Conservation (phyloP, 2,329 filamentous ascomycete species). For the Diaporthe sp. region DNA sequence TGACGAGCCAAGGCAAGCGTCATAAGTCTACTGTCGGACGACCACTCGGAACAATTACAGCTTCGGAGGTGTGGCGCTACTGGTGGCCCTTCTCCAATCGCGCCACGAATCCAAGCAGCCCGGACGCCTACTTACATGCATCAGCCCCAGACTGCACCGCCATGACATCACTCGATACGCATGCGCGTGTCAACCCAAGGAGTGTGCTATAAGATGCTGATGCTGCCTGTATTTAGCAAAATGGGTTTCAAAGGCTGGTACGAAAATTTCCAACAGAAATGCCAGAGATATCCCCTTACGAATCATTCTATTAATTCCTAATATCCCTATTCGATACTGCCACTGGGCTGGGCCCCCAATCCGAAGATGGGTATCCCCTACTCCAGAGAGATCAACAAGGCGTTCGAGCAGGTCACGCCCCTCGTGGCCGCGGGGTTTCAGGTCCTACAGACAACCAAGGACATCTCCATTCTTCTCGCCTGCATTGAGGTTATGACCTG, state of each 20-base stretch:
- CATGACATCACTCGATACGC: slow-evolving; percentile 38
- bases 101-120: neutral
- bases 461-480: slow-evolving; percentile 39
- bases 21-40: neutral
- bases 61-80: slow-evolving; percentile 28
- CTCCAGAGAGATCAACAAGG: slow-evolving; percentile 35
- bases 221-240: neutral
- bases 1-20: slow-evolving; percentile 6
- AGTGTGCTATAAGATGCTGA: neutral
- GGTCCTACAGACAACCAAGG: slow-evolving; percentile 39
- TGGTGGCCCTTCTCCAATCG: slow-evolving; percentile 27
- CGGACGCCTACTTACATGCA: slow-evolving; percentile 19
- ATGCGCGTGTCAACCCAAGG: neutral
- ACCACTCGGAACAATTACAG: slow-evolving; percentile 32
- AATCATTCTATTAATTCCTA: neutral
- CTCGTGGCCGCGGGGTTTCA: slow-evolving; percentile 38
- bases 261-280: neutral
- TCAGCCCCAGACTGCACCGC: slow-evolving; percentile 23
- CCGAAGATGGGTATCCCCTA: slow-evolving; percentile 38
- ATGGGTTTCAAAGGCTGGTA: neutral
- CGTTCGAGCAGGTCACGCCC: slow-evolving; percentile 37
- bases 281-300: neutral
- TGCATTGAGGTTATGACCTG: slow-evolving; percentile 37
- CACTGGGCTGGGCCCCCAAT: too few relatives aligned
- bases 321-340: neutral